Conservation (phyloP, 371 early-diverging fungal species). For the Quaeritorhiza haematococci region DNA sequence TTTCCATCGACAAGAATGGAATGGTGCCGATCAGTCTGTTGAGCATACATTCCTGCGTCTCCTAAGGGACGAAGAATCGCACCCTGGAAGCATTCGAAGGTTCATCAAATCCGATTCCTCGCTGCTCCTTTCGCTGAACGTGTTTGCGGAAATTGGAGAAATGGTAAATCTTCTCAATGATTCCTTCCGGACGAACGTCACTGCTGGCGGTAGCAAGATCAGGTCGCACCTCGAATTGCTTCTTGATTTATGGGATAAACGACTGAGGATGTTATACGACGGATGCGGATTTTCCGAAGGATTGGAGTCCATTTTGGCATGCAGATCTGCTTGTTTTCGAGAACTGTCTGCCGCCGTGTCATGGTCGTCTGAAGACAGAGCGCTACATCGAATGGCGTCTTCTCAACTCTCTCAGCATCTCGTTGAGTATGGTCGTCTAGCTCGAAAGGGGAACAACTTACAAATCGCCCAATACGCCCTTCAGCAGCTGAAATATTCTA, state of each 20-base stretch:
- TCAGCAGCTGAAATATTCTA: not conserved
- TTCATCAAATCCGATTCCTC: not conserved
- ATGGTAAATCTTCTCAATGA: not conserved
- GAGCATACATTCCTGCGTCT: too few species aligned
- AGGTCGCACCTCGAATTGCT: not conserved
- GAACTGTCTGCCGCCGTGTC: not conserved
- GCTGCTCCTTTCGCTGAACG: not conserved
- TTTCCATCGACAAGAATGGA: too few species aligned
- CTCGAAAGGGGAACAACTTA: conserved; percentile 14
- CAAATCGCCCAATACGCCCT: conserved; percentile 12
- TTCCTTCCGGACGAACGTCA: too few species aligned
- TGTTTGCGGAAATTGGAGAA: conserved; percentile 10
- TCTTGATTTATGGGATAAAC: conserved; percentile 6
- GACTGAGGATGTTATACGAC: conserved; percentile 1
- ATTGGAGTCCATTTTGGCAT: conserved; percentile 9
- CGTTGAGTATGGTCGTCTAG: conserved; percentile 4
- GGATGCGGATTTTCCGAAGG: conserved; percentile 8
- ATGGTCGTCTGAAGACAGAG: too few species aligned
- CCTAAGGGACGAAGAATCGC: too few species aligned
- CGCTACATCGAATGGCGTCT: too few species aligned
- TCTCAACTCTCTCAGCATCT: conserved; percentile 3
- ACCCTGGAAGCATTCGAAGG: too few species aligned
- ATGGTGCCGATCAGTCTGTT: too few species aligned
- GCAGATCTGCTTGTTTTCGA: not conserved
- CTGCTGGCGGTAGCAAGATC: not conserved